Evolutionary conservation across 179 eudicot genomes (phyloP), one percentile per base, ranked within the genome.

Genomic region (Silene coronaria): DNA sequence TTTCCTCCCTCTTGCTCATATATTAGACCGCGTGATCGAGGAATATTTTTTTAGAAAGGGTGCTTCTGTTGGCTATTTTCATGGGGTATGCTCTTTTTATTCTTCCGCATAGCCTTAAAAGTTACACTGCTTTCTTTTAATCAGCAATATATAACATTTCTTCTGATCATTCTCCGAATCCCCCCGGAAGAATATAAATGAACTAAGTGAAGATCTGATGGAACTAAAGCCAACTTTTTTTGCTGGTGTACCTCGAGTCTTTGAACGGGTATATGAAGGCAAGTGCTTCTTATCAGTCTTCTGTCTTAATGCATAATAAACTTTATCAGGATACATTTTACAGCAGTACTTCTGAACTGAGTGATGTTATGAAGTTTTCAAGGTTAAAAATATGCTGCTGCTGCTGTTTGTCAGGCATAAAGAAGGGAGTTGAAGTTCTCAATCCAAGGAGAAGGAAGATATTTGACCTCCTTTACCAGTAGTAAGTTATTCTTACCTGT

Each of bases 61-160:
- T 73, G 99, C 97, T 82, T 95, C 97, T 61, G 95, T 95, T 85
- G 99, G 99, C 71, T 95, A 88, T 89, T 95, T 78, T 80, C 99
- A 95, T 66, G 99, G 99, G 93, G 97, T 92, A 84, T 80, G 81
- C 27, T 81, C 26, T 72, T 74, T 53, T 74, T 42, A 32, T 12
- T 67, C 10, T 24, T 62, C 21, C 36, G 8, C 46, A 71, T 10
- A n/a, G 17, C 42, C 21, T 19, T 21, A 55, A 57, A 9, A 34
- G 22, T 19, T 21, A 30, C 55, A 53, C 30, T 51, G 57, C 57
- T 48, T 32, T 60, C 48, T 62, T 57, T 16, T 28, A 53, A 24
- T 46, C 23, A 46, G 66, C 23, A 21, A 34, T 34, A 6, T 67
- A 1, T 67, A 9, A 67, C 14, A 6, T 38, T 36, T 21, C 11